Base-by-base conservation (phyloP, 2,329 filamentous ascomycete genomes). In the Ophiobolus disseminans region DNA sequence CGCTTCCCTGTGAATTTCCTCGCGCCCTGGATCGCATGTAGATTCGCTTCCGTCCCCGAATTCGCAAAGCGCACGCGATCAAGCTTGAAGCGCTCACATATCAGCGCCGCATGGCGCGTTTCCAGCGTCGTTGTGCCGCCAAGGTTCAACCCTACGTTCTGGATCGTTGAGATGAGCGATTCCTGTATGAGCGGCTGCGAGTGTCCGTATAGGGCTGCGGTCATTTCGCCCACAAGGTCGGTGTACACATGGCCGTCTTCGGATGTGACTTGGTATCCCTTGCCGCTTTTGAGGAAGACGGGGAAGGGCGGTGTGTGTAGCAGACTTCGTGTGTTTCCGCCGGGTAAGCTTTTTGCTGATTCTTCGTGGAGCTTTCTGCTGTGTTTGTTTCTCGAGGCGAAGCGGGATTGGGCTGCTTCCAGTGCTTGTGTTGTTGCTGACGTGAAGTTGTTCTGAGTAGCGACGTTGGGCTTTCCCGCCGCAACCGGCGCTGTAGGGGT, bases 1-100 rank as follows among this genome's bases (percentile, higher is more conserved):
- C 56, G 47, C 25, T 76, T 76, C 1, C 69, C 67, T 0, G 75
- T 80, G 36, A 73, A 82, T 14, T 71, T 72, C 8, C 80, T 76
- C 0, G 83, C 84, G 1, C 53, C 63, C 25, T 52, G 50, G 3
- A 69, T 48, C 4, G 65, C 63, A 40, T 66, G 60, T 7, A 66
- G 48, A 32, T 63, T 68, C 2, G 65, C 62, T 50, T 68, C 63
- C 1, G 65, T 68, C 8, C 66, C 66, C 0, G 62, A 68, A 45
- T 66, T 67, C 9, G 62, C 64, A 44, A 68, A 68, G 14, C 64
- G 60, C 6, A 69, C 40, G 16, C 48, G 48, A 10, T 57, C 53
- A 21, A 70, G 51, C 10, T 54, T 48, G 50, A 60, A 68, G 8
- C 63, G 55, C 10, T 42, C 21, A 43, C 65, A 65, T 10, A 68